phyloP scores from a whole-genome alignment of 768 basidiomycete species.

The Termitomyces sp. region DNA sequence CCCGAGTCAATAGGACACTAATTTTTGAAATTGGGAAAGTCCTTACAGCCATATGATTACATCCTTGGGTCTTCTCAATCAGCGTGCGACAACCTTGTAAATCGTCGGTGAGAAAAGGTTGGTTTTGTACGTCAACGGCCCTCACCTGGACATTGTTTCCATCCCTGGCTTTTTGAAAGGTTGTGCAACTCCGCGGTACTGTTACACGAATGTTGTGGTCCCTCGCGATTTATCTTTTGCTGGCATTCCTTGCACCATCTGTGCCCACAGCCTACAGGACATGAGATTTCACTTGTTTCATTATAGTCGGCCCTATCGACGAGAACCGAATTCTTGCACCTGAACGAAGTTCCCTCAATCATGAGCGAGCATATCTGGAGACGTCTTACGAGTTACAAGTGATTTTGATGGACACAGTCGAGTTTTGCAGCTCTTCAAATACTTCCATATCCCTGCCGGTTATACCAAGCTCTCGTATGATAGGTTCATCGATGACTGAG shows the following conservation, averaged over 20 bases:
- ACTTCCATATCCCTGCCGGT: background rate
- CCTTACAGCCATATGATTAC: slow-evolving; percentile 56
- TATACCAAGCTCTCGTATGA: background rate
- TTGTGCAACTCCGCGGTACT: slow-evolving; percentile 47
- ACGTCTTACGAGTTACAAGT: slow-evolving; percentile 44
- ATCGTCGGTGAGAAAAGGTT: background rate
- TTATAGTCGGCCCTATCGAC: slow-evolving; percentile 47
- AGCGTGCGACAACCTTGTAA: slow-evolving; percentile 41
- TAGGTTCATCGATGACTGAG: background rate
- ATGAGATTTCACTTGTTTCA: slow-evolving; percentile 35
- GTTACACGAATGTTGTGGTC: slow-evolving; percentile 45
- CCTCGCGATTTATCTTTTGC: slow-evolving; percentile 24
- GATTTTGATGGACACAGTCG: slow-evolving; percentile 16
- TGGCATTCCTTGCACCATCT: slow-evolving; percentile 62
- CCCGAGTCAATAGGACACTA: background rate
- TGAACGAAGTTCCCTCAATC: slow-evolving; percentile 13
- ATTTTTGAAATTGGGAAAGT: too few species aligned
- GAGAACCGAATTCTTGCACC: slow-evolving; percentile 43
- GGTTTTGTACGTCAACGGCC: background rate
- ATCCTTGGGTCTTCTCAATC: slow-evolving; percentile 47
- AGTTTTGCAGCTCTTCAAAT: background rate
- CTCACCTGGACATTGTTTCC: slow-evolving; percentile 58
- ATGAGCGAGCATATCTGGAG: background rate
- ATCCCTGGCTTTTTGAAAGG: slow-evolving; percentile 47
- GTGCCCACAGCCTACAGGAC: slow-evolving; percentile 45